phyloP scores from a whole-genome alignment of 352 stramenopile species.

The Phytophthora kernoviae region DNA sequence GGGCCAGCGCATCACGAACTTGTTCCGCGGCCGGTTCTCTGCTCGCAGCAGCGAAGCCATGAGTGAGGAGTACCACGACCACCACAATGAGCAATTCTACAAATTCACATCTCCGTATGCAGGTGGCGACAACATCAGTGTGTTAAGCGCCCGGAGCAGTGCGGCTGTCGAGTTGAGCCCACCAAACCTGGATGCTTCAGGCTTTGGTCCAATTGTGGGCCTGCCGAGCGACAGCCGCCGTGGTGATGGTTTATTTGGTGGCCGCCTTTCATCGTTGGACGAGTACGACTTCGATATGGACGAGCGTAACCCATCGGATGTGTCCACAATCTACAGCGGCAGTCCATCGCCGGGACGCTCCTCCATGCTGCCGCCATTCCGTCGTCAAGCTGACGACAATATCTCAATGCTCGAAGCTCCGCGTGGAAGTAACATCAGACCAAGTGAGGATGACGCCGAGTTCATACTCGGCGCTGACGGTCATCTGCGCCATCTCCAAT shows the following conservation, averaged over 20 bases:
- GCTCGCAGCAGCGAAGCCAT: conserved; percentile 43
- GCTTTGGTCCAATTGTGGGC: conserved; percentile 33
- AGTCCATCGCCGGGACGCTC: conserved; percentile 27
- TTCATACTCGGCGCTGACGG: conserved; percentile 36
- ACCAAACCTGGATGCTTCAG: conserved; percentile 20
- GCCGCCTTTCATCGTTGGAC: conserved; percentile 65
- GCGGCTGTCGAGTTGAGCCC: conserved; percentile 31
- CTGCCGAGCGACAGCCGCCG: conserved; percentile 41
- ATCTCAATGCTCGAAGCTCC: conserved; percentile 55
- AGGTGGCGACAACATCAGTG: conserved; percentile 31
- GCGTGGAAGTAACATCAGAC: conserved; percentile 23
- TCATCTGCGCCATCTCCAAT: conserved; percentile 28
- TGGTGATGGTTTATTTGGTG: conserved; percentile 38
- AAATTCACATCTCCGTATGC: conserved; percentile 54
- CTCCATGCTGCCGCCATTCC: conserved; percentile 57
- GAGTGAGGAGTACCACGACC: conserved; percentile 42
- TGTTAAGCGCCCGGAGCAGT: conserved; percentile 38
- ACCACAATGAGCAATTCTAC: conserved; percentile 44
- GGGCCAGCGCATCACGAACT: conserved; percentile 63
- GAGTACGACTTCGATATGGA: conserved; percentile 60
- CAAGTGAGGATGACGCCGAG: conserved; percentile 37
- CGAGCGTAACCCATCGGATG: conserved; percentile 34
- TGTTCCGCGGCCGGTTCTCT: conserved; percentile 62
- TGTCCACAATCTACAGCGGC: conserved; percentile 44
- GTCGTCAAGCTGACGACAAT: conserved; percentile 35